Evolutionary conservation across 2,329 filamentous ascomycete genomes (phyloP).

Genomic region (Pseudocercospora vitis): DNA sequence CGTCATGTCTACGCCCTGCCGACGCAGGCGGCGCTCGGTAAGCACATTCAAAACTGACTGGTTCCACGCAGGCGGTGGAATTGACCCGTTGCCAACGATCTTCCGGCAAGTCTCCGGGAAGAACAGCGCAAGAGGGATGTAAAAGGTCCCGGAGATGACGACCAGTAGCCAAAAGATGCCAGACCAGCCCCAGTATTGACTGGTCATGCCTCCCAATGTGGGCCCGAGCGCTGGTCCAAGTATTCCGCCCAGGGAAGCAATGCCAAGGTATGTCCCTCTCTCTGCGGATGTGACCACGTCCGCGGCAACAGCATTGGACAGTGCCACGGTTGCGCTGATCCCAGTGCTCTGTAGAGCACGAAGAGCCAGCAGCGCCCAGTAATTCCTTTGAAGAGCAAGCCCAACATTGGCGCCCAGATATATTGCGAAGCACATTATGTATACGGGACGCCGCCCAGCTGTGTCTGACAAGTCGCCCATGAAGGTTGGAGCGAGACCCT

Average conservation of each 20-base stretch:
- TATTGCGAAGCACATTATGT: constrained; percentile 36
- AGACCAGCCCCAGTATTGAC: constrained; percentile 63
- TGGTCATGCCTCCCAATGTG: constrained; percentile 63
- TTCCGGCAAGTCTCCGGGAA: constrained; percentile 54
- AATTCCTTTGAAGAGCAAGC: constrained; percentile 39
- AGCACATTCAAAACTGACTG: no score
- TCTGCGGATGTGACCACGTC: constrained; percentile 70
- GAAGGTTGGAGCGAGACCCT: constrained; percentile 38
- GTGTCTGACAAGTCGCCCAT: constrained; percentile 36
- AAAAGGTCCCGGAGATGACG: constrained; percentile 51
- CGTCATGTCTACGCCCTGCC: no score
- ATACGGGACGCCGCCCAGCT: constrained; percentile 37
- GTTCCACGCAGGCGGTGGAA: constrained; percentile 57
- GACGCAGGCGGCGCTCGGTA: no score
- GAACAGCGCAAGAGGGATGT: constrained; percentile 56
- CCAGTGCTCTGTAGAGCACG: constrained; percentile 64
- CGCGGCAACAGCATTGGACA: constrained; percentile 69
- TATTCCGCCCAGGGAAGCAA: constrained; percentile 61
- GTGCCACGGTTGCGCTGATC: constrained; percentile 67
- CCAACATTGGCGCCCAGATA: constrained; percentile 40
- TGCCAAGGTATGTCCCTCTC: constrained; percentile 70
- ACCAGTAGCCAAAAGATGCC: constrained; percentile 45
- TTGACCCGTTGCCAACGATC: constrained; percentile 62
- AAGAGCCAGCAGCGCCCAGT: constrained; percentile 56
- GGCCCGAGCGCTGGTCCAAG: constrained; percentile 55